Percentiles rank a stretch among this genome's conserved stretches.
These are phyloP conservation scores for Dictyostelium brefeldianum DNA, from an alignment of 78 protist genomes.

Conservation along the genomic window DNA sequence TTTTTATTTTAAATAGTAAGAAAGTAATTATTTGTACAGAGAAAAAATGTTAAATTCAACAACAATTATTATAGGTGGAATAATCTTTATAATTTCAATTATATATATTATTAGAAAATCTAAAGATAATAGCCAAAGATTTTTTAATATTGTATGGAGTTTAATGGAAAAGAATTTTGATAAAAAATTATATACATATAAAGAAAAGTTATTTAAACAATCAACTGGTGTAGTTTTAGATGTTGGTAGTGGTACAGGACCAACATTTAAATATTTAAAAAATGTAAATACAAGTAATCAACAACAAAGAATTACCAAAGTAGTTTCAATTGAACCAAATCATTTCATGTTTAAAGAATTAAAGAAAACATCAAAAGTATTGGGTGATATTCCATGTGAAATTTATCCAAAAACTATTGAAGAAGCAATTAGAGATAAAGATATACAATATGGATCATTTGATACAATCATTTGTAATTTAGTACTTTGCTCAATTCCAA, in stretches of 20 bases:
- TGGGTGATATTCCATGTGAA: not conserved
- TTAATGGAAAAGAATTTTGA: not conserved
- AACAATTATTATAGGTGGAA: not conserved
- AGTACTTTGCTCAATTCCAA: slow-evolving; percentile 52
- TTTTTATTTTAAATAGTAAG: too few species aligned
- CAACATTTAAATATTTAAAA: slow-evolving; percentile 30
- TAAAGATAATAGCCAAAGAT: not conserved
- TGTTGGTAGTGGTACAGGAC: slow-evolving; percentile 49
- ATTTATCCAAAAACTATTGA: slow-evolving; percentile 19
- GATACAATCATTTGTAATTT: slow-evolving; percentile 55
- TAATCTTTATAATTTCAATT: not conserved
- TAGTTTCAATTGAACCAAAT: slow-evolving; percentile 43
- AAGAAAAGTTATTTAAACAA: slow-evolving; percentile 10
- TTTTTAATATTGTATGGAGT: not conserved
- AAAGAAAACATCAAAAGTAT: not conserved
- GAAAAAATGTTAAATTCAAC: not conserved
- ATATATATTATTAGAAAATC: not conserved
- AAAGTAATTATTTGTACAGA: too few species aligned
- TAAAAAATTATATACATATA: not conserved
- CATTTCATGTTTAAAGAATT: slow-evolving; percentile 44
- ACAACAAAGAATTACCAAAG: not conserved
- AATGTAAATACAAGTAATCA: not conserved
- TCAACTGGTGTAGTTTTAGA: slow-evolving; percentile 53
- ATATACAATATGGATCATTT: slow-evolving; percentile 26
- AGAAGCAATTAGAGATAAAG: slow-evolving; percentile 22